A percentile compares a stretch with the other conserved stretches of the same genome.
Conservation (phyloP, 352 stramenopile species). For the Pythium sukuiense region DNA sequence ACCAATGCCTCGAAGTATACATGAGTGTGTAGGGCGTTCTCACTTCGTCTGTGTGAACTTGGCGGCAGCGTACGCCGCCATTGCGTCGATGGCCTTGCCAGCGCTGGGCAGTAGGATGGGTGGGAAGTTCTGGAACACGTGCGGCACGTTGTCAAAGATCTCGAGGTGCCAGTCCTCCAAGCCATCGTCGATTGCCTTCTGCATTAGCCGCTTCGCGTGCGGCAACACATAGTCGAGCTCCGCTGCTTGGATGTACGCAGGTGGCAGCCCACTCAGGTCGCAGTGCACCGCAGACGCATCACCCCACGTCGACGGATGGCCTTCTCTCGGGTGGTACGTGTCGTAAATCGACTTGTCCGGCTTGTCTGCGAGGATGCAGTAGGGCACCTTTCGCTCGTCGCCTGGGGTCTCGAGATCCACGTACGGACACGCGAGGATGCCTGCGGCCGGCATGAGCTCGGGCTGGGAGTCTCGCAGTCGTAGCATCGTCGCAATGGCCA, state of each 20-base stretch:
- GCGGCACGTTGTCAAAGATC: constrained; percentile 18
- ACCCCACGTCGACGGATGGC: constrained; percentile 21
- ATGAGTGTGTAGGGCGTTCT: background rate
- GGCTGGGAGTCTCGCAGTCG: constrained; percentile 28
- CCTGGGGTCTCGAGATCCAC: constrained; percentile 37
- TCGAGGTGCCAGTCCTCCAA: constrained; percentile 24
- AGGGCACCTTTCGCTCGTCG: constrained; percentile 24
- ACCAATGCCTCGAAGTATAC: background rate
- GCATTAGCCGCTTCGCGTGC: constrained; percentile 18
- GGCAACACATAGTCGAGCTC: constrained; percentile 26
- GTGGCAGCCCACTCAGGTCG: constrained; percentile 14
- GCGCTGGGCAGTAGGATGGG: constrained; percentile 17
- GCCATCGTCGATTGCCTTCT: constrained; percentile 18
- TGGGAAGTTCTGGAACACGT: constrained; percentile 33
- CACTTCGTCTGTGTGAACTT: background rate
- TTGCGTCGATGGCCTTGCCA: constrained; percentile 20
- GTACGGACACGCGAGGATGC: constrained; percentile 39
- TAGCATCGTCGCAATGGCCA: constrained; percentile 22
- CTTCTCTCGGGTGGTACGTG: constrained; percentile 21
- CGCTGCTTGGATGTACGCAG: constrained; percentile 22
- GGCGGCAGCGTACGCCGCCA: constrained; percentile 20
- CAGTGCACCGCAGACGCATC: constrained; percentile 26
- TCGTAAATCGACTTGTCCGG: constrained; percentile 11
- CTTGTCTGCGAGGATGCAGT: constrained; percentile 23
- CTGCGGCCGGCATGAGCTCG: constrained; percentile 34